Base-by-base conservation (phyloP, 23 red algal species). In the Gracilaria gracilis region DNA sequence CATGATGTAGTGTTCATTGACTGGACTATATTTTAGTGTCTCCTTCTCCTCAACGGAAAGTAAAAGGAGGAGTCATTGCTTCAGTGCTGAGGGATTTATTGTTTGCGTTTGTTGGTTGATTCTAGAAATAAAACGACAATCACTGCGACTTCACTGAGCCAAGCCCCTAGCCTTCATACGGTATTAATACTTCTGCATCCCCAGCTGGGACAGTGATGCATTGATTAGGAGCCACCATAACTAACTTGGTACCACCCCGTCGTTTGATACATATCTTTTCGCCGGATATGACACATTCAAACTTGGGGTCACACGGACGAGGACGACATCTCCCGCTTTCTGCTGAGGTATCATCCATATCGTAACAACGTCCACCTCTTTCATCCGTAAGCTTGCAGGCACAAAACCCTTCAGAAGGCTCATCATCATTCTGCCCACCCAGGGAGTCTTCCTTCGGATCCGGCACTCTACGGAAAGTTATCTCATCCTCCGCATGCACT, bases 231-330 rank as follows among this genome's bases (percentile, higher is more conserved):
- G 39, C 39, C 0, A 19, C 25, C 72, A 77, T 77, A 7, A 77
- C 72, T 35, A 49, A 25, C 20, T 77, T 77, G 9, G 72, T 49
- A 17, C 46, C 72, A 5, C 2, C 72, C 23, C 46, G 72, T 46
- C 72, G 72, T 77, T 34, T 77, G 13, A 77, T 49, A 77, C 72
- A 77, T 77, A 77, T 77, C 42, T 77, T 77, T 1, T 5, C 38
- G 9, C 72, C 72, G 0, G 72, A 77, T 51, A 49, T 31, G 25
- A 51, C 27, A 28, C 72, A 77, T 37, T 77, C 72, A 27, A 77
- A 77, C 50, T 77, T 77, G 8, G 72, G 40, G 40, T 77, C 72
- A 15, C 72, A 77, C 9, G 72, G 72, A 50, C 72, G 72, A 19
- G 72, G 39, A 28, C 46, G 38, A 31, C 72, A 77, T 50, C 72